Percentiles rank a stretch among this genome's conserved stretches.
These are phyloP conservation scores for Madurella mycetomatis DNA, from an alignment of 2,329 filamentous ascomycete genomes.

Conservation along the genomic window DNA sequence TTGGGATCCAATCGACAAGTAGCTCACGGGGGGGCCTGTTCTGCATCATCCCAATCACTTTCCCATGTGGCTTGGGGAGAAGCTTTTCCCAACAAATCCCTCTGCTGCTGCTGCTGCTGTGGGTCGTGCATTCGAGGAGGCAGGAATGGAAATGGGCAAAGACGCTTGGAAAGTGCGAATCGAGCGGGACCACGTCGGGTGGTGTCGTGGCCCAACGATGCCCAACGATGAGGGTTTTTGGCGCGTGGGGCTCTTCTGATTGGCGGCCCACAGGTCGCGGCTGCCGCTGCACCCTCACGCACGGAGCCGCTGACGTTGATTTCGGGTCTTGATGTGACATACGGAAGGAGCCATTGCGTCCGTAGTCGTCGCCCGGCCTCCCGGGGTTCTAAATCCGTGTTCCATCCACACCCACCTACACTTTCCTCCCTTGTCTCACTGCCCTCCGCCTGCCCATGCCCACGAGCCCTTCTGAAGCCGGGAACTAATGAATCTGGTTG, in stretches of 20 bases:
- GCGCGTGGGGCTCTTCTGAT: conserved; percentile 4
- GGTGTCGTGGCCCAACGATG: conserved; percentile 25
- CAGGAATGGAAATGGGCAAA: background rate
- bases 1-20: no score
- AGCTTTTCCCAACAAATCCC: conserved; percentile 5
- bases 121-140: conserved; percentile 2
- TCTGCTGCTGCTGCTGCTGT: background rate
- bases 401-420: no score
- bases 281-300: conserved; percentile 2
- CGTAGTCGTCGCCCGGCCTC: conserved; percentile 2
- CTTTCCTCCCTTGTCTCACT: no score
- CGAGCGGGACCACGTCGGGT: conserved; percentile 22
- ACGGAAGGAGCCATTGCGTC: conserved; percentile 13
- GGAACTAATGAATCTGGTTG: conserved; percentile 1
- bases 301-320: conserved; percentile 22
- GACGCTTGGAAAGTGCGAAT: conserved; percentile 18
- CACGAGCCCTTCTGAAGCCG: no score
- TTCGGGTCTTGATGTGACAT: conserved; percentile 15
- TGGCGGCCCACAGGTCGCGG: conserved; percentile 13
- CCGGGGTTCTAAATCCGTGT: background rate
- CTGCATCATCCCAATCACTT: no score
- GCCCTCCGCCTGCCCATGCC: no score
- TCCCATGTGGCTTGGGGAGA: background rate
- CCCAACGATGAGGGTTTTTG: conserved; percentile 19
- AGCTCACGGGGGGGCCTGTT: no score